Evolutionary conservation across 768 basidiomycete species (phyloP), one percentile per base, ranked within the genome.

Genomic region (Hebeloma cylindrosporum): DNA sequence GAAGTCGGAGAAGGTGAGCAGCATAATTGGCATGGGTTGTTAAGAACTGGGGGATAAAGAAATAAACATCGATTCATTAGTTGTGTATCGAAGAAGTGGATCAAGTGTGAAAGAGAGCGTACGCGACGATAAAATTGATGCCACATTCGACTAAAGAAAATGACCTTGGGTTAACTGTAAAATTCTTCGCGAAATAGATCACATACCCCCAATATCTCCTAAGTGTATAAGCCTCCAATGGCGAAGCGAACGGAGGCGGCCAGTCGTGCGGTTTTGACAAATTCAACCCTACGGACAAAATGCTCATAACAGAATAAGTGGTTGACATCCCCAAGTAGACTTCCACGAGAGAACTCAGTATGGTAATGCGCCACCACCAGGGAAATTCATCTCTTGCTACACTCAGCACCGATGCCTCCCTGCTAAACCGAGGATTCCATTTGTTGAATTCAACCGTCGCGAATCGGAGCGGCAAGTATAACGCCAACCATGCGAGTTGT

Each of bases 291-390:
- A 38, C 37, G 14, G 37, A n/a, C 14, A 38, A n/a, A 11, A 17
- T 16, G 21, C 37, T 38, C 23, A 14, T 4, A n/a, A n/a, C 37
- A 16, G n/a, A 38, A 2, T 38, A 26, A 6, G 18, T 38, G n/a
- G 27, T 25, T 22, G 21, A 25, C 37, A 38, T 38, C 20, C 23
- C 3, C 11, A 26, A n/a, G 23, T 38, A 38, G 37, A 5, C 8
- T 9, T 38, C 37, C 22, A 38, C 37, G 17, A 38, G 23, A 7
- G 37, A 25, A 7, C 23, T 26, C 37, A 22, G 27, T 10, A 38
- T 17, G 23, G 37, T 38, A 26, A 26, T 16, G 7, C 37, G 23
- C 37, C 37, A 38, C 37, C 37, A 38, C 37, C 37, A 38, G 27
- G 37, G 37, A 17, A 38, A 38, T 20, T 22, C 13, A 7, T 23